phyloP scores from a whole-genome alignment of 179 eudicot species.

The Camellia oleifera region DNA sequence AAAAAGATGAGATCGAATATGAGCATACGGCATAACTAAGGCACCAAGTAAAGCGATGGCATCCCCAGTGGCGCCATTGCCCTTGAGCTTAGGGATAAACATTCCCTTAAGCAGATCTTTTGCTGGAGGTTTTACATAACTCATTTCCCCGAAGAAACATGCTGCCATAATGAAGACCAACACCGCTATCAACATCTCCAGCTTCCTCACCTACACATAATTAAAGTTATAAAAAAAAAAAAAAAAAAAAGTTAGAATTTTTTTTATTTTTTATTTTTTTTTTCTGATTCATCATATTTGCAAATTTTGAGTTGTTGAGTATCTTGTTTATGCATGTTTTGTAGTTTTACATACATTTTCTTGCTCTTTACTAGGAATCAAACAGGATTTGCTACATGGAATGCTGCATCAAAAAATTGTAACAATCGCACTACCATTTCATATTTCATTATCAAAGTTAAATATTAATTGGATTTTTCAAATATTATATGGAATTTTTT shows the following conservation, averaged over 20 bases:
- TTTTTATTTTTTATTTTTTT: neutral
- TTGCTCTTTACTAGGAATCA: no score
- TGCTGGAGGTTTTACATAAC: conserved; percentile 61
- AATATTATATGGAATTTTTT: no score
- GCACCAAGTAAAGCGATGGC: conserved; percentile 79
- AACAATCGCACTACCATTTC: neutral
- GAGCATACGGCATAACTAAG: conserved; percentile 74
- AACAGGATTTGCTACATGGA: no score
- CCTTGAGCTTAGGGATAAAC: conserved; percentile 57
- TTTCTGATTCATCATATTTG: neutral
- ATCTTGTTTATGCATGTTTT: no score
- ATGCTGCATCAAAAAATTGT: no score
- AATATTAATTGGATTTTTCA: no score
- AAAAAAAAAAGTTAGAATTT: neutral
- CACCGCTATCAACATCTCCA: conserved; percentile 58
- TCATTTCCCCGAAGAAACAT: conserved; percentile 78
- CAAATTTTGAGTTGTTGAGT: no score
- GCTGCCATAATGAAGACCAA: conserved; percentile 71
- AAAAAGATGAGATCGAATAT: neutral
- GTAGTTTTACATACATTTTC: no score
- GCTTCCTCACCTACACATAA: conserved; percentile 53
- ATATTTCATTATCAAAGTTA: no score
- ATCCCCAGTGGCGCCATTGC: conserved; percentile 61
- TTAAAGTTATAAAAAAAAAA: neutral
- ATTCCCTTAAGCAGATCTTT: conserved; percentile 56